phyloP scores from a whole-genome alignment of 2,329 filamentous ascomycete genomes.

The Zasmidium angulare region DNA sequence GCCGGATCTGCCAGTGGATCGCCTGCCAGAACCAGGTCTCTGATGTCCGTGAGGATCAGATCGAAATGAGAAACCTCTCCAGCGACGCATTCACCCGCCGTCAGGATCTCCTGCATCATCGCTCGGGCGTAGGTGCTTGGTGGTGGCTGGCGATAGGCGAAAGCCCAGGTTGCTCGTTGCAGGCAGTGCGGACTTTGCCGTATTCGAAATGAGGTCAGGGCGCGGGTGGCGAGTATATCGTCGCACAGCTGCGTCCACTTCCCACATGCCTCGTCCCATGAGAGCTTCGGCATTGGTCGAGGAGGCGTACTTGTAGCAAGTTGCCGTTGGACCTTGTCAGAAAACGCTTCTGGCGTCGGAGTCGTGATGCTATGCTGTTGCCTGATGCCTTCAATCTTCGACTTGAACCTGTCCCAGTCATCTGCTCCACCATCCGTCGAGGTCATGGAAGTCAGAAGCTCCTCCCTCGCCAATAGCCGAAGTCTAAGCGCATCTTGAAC shows the following conservation, averaged over 20 bases:
- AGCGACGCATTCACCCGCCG: slow-evolving; percentile 68
- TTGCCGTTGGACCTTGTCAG: slow-evolving; percentile 83
- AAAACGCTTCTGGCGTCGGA: slow-evolving; percentile 76
- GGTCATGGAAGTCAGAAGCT: slow-evolving; percentile 53
- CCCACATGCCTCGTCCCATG: slow-evolving; percentile 67
- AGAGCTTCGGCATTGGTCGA: slow-evolving; percentile 78
- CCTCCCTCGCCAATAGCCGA: slow-evolving; percentile 66
- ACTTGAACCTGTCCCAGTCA: neutral
- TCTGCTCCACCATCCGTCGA: neutral
- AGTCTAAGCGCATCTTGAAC: slow-evolving; percentile 25
- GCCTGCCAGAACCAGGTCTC: slow-evolving; percentile 66
- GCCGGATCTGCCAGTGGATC: slow-evolving; percentile 68
- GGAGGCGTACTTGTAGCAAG: slow-evolving; percentile 93
- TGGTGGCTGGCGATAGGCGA: slow-evolving; percentile 67
- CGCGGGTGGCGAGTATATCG: slow-evolving; percentile 63
- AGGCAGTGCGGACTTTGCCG: slow-evolving; percentile 27
- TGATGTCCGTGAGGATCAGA: slow-evolving; percentile 80
- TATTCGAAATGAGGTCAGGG: slow-evolving; percentile 20
- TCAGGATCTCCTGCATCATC: slow-evolving; percentile 52
- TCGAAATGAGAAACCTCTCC: slow-evolving; percentile 66
- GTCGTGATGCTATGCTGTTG: slow-evolving; percentile 62
- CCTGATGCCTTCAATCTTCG: slow-evolving; percentile 39
- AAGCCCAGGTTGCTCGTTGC: slow-evolving; percentile 54
- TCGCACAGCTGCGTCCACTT: slow-evolving; percentile 70
- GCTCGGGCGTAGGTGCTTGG: slow-evolving; percentile 82